A percentile compares a stretch with the other conserved stretches of the same genome.
phyloP scores from a whole-genome alignment of 495 filamentous ascomycete species.

The Baudoinia panamericana region DNA sequence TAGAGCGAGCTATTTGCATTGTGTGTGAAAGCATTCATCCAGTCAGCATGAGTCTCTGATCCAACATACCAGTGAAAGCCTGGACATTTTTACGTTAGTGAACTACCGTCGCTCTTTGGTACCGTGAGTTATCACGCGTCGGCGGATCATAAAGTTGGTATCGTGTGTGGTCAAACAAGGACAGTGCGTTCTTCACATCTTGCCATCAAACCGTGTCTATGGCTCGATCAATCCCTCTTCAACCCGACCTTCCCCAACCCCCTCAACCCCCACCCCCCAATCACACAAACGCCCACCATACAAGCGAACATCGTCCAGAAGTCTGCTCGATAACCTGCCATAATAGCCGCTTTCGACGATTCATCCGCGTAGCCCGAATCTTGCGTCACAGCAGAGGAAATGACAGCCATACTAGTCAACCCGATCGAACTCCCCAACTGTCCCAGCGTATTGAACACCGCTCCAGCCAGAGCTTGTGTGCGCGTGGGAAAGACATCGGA shows the following conservation, averaged over 20 bases:
- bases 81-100: no score
- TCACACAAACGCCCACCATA: conserved; percentile 1
- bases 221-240: conserved; percentile 15
- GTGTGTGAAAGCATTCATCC: no score
- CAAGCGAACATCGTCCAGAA: conserved; percentile 11
- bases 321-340: conserved; percentile 2
- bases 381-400: conserved; percentile 2
- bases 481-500: conserved; percentile 21
- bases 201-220: no score
- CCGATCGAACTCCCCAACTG: conserved; percentile 17
- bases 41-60: no score
- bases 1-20: no score
- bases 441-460: conserved; percentile 23
- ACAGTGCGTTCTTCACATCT: no score
- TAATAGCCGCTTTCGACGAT: conserved; percentile 9
- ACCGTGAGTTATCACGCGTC: no score
- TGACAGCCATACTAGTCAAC: conserved; percentile 5
- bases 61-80: no score
- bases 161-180: no score
- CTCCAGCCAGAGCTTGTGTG: conserved; percentile 23
- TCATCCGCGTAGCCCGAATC: background rate
- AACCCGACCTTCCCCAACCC: conserved; percentile 11
- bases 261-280: conserved; percentile 8
- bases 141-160: no score
- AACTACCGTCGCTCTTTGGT: no score